These are phyloP conservation scores for Eimeria praecox DNA, from an alignment of 169 alveolate species.

Conservation along the genomic window DNA sequence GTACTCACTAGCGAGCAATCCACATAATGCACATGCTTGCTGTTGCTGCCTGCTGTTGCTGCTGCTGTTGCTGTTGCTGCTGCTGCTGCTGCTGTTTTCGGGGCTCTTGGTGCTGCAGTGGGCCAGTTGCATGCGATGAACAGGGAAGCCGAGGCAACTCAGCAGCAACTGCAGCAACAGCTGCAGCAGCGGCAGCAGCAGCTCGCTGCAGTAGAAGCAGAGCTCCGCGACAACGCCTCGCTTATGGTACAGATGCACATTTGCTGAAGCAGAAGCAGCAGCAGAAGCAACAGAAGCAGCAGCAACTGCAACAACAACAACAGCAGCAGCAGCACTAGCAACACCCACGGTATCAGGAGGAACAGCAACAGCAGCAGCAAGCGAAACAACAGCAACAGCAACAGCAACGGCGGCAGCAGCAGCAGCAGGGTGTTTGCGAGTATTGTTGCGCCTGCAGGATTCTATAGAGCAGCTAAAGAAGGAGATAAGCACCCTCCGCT, in stretches of 20 bases:
- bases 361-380: background rate
- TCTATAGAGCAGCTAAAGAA: slow-evolving; percentile 39
- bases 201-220: slow-evolving; percentile 49
- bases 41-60: slow-evolving; percentile 4
- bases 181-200: slow-evolving; percentile 71
- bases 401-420: slow-evolving; percentile 29
- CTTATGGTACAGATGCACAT: background rate
- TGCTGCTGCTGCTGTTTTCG: background rate
- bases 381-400: background rate
- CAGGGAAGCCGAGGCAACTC: slow-evolving; percentile 36
- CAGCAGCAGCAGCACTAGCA: background rate
- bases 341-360: background rate
- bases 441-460: background rate
- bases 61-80: slow-evolving; percentile 22
- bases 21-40: background rate
- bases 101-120: slow-evolving; percentile 49
- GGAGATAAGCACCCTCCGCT: background rate
- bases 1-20: background rate
- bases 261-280: slow-evolving; percentile 1
- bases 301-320: background rate
- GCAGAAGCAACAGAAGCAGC: slow-evolving; percentile 11
- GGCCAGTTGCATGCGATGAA: slow-evolving; percentile 44
- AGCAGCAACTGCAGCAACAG: slow-evolving; percentile 59
- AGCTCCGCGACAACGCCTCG: slow-evolving; percentile 59
- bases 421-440: background rate